These are phyloP conservation scores for Chamaecyparis obtusa DNA, from an alignment of 75 land plant genomes.

Conservation along the genomic window DNA sequence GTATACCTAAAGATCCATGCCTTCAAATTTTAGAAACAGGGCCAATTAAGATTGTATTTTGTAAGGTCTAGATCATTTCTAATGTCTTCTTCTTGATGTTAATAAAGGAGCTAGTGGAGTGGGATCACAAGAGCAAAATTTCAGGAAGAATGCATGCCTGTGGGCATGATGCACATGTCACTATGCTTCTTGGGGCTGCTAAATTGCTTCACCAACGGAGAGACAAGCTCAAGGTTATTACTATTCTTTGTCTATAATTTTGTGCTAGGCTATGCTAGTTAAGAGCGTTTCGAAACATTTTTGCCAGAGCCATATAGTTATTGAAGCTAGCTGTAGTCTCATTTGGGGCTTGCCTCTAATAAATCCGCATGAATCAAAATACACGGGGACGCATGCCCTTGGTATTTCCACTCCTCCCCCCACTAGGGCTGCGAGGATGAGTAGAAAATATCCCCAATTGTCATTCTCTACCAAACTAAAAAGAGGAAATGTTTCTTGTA, in stretches of 20 bases:
- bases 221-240: conserved; percentile 26
- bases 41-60: not conserved
- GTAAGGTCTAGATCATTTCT: not conserved
- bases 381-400: too few species aligned
- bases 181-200: conserved; percentile 71
- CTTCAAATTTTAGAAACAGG: not conserved
- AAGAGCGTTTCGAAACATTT: not conserved
- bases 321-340: not conserved
- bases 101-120: conserved; percentile 46
- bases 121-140: conserved; percentile 55
- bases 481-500: too few species aligned
- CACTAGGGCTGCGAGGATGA: too few species aligned
- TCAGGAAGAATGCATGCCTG: conserved; percentile 69
- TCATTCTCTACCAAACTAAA: too few species aligned
- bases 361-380: not conserved
- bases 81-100: not conserved
- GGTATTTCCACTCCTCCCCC: too few species aligned
- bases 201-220: conserved; percentile 36
- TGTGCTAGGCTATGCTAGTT: not conserved
- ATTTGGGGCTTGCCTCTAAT: not conserved
- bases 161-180: conserved; percentile 69
- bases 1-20: conserved; percentile 2
- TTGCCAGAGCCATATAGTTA: not conserved
- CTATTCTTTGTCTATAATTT: not conserved
- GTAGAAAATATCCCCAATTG: too few species aligned